Evolutionary conservation across 441 rosid species (phyloP).

Genomic region (Populus trichocarpa): DNA sequence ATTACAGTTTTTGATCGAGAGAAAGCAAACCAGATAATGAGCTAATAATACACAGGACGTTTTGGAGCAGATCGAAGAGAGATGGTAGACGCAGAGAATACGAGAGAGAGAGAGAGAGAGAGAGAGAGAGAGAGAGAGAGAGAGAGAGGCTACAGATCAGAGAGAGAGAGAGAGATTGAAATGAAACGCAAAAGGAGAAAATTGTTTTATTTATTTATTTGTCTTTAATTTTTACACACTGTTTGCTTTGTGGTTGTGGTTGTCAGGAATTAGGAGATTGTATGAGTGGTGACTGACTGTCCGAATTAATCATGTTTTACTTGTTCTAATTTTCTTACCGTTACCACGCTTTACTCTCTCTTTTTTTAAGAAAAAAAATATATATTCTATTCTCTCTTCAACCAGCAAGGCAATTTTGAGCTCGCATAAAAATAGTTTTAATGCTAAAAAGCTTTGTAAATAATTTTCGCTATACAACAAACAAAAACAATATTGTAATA

Average conservation of each 20-base stretch:
- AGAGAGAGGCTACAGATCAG: neutral
- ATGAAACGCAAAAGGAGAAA: no score
- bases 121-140: constrained; percentile 1
- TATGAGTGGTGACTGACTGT: neutral
- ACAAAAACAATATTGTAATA: no score
- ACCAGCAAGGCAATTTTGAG: neutral
- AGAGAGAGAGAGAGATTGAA: no score
- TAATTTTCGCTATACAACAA: no score
- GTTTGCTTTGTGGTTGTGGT: neutral
- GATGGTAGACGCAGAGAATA: constrained; percentile 24
- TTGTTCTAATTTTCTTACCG: neutral
- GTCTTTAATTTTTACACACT: neutral
- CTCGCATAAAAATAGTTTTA: neutral
- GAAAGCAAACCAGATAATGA: constrained; percentile 6
- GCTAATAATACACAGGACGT: constrained; percentile 13
- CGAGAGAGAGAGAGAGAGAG: constrained; percentile 3
- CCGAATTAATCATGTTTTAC: neutral
- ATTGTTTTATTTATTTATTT: no score
- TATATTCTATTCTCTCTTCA: neutral
- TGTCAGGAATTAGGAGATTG: neutral
- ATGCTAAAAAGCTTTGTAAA: no score
- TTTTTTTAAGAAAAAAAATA: no score
- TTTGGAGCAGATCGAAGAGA: constrained; percentile 7
- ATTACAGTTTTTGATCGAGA: neutral
- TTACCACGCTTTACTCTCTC: neutral